Evolutionary conservation across 2,329 filamentous ascomycete genomes (phyloP).

Genomic region (Orbilia blumenaviensis): DNA sequence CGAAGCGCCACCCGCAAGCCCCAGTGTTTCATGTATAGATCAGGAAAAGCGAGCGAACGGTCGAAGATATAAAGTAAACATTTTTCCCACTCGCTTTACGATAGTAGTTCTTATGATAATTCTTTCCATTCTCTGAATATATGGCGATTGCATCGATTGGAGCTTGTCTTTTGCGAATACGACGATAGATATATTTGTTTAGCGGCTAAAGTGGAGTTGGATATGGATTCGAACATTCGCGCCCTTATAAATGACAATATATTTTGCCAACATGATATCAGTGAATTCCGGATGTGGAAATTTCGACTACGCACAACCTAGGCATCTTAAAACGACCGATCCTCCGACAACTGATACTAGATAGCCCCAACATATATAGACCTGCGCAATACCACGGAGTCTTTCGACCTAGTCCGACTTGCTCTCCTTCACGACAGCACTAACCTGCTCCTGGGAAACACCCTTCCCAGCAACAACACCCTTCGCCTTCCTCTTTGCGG

Average conservation of each 20-base stretch:
- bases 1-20: constrained; percentile 9
- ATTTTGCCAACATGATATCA: neutral
- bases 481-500: constrained; percentile 46
- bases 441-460: constrained; percentile 12
- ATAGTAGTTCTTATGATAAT: neutral
- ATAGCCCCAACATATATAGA: neutral
- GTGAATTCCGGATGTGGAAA: neutral
- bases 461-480: constrained; percentile 16
- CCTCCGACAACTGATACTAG: neutral
- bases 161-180: neutral
- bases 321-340: neutral
- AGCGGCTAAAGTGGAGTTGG: constrained; percentile 1
- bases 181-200: neutral
- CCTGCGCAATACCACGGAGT: neutral
- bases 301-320: neutral
- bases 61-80: constrained; percentile 8
- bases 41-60: neutral
- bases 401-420: constrained; percentile 23
- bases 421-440: constrained; percentile 13
- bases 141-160: neutral
- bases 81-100: neutral
- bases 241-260: neutral
- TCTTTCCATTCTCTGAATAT: neutral
- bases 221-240: neutral
- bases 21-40: neutral